phyloP scores from a whole-genome alignment of 2,329 filamentous ascomycete species.

The Xylaria sp. region DNA sequence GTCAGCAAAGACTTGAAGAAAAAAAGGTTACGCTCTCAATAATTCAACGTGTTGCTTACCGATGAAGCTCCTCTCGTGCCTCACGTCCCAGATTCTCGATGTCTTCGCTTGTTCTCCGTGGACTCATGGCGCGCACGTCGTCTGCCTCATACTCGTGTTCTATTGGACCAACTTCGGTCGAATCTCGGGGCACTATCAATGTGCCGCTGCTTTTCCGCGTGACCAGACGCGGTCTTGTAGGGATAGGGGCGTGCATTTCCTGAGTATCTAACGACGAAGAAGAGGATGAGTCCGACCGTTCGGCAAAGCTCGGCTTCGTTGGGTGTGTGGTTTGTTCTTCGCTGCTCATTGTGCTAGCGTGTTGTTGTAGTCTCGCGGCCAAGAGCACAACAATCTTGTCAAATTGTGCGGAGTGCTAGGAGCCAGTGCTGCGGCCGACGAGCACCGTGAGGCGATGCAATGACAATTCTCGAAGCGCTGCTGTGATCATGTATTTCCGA shows the following conservation, averaged over 20 bases:
- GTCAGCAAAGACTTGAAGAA: neutral
- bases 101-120: slow-evolving; percentile 88
- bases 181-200: slow-evolving; percentile 83
- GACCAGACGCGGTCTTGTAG: slow-evolving; percentile 72
- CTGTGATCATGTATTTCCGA: slow-evolving; percentile 15
- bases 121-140: slow-evolving; percentile 95
- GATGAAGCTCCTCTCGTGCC: slow-evolving; percentile 73
- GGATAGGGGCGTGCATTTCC: slow-evolving; percentile 62
- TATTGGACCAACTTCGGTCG: slow-evolving; percentile 75
- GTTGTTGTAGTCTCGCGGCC: slow-evolving; percentile 6
- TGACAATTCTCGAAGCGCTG: slow-evolving; percentile 13
- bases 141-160: slow-evolving; percentile 83
- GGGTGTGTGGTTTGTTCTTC: slow-evolving; percentile 26
- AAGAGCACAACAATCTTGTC: slow-evolving; percentile 9
- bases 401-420: neutral
- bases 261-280: slow-evolving; percentile 45
- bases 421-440: slow-evolving; percentile 15
- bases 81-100: slow-evolving; percentile 87
- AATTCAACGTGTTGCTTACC: slow-evolving; percentile 52
- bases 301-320: slow-evolving; percentile 44
- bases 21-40: neutral
- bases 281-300: slow-evolving; percentile 48
- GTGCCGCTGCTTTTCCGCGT: slow-evolving; percentile 84
- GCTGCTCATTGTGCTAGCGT: slow-evolving; percentile 43
- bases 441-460: slow-evolving; percentile 5